phyloP scores from a whole-genome alignment of 495 filamentous ascomycete species.

The Haplographium delicatum region DNA sequence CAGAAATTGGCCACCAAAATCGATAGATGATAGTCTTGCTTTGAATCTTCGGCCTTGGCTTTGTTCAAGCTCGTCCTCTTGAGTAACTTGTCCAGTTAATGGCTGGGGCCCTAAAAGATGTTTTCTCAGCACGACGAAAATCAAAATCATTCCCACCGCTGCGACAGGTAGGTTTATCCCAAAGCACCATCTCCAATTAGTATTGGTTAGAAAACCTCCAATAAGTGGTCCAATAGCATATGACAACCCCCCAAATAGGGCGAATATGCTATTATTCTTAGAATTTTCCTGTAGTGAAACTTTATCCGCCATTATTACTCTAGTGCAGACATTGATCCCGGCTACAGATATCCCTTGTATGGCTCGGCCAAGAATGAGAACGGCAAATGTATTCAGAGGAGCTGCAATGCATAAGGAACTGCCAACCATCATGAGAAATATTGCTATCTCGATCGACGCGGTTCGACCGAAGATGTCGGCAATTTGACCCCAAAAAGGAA shows the following conservation, averaged over 20 bases:
- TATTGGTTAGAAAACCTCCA: conserved; percentile 29
- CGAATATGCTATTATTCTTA: conserved; percentile 52
- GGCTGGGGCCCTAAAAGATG: conserved; percentile 35
- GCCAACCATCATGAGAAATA: conserved; percentile 45
- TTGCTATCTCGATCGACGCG: conserved; percentile 38
- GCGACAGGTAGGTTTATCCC: conserved; percentile 49
- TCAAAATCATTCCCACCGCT: conserved; percentile 31
- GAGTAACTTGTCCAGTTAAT: neutral
- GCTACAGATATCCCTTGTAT: conserved; percentile 50
- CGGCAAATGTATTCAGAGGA: conserved; percentile 42
- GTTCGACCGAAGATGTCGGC: conserved; percentile 54
- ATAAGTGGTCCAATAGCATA: conserved; percentile 52
- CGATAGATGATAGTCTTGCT: conserved; percentile 42
- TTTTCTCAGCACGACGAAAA: conserved; percentile 36
- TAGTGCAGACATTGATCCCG: conserved; percentile 46
- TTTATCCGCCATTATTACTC: conserved; percentile 50
- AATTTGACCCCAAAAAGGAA: conserved; percentile 2
- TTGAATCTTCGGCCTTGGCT: conserved; percentile 16
- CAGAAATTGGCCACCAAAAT: conserved; percentile 47
- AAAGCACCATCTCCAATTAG: conserved; percentile 35
- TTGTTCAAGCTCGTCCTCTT: neutral
- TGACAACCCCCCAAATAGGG: conserved; percentile 41
- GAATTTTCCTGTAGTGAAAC: conserved; percentile 50
- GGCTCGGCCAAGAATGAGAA: conserved; percentile 52
- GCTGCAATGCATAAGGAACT: conserved; percentile 46